Percentiles rank a stretch among this genome's conserved stretches.
Evolutionary conservation across 192 early-diverging fungal species (phyloP).

Genomic region (Radiomyces spectabilis): DNA sequence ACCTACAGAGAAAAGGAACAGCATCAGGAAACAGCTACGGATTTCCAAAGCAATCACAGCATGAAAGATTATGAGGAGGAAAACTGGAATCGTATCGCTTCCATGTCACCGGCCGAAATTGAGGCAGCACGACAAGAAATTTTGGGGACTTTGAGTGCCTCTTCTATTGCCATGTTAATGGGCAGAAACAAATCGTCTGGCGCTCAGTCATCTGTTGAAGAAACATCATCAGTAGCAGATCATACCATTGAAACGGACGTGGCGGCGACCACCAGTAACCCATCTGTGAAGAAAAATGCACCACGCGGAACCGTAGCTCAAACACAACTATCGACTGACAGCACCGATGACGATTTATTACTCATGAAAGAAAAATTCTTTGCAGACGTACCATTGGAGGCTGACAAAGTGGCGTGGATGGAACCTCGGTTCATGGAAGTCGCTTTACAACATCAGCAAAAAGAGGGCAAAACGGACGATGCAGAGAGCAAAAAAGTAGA

Average conservation of each 20-base stretch:
- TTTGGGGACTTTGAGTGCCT: constrained; percentile 49
- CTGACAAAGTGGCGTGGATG: constrained; percentile 68
- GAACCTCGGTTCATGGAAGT: constrained; percentile 12
- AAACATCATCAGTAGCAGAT: constrained; percentile 1
- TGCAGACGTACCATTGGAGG: constrained; percentile 42
- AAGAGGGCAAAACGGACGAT: background rate
- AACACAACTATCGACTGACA: too few relatives aligned
- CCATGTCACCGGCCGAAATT: constrained; percentile 71
- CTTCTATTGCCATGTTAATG: constrained; percentile 58
- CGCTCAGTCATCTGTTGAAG: too few relatives aligned
- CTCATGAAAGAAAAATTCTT: constrained; percentile 47
- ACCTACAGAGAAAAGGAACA: constrained; percentile 18
- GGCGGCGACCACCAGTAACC: constrained; percentile 7
- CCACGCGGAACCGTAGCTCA: too few relatives aligned
- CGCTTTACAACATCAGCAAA: background rate
- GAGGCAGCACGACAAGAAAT: constrained; percentile 62
- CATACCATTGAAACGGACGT: constrained; percentile 6
- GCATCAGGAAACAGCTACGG: constrained; percentile 7
- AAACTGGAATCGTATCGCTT: constrained; percentile 35
- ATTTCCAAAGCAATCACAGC: constrained; percentile 1
- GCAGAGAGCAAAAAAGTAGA: constrained; percentile 16
- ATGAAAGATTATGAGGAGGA: constrained; percentile 1
- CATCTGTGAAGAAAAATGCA: constrained; percentile 17
- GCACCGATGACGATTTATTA: constrained; percentile 35
- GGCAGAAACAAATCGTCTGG: too few relatives aligned